A percentile compares a stretch with the other conserved stretches of the same genome.
phyloP scores from a whole-genome alignment of 2,329 filamentous ascomycete genomes.

The Sporothrix schenckii region DNA sequence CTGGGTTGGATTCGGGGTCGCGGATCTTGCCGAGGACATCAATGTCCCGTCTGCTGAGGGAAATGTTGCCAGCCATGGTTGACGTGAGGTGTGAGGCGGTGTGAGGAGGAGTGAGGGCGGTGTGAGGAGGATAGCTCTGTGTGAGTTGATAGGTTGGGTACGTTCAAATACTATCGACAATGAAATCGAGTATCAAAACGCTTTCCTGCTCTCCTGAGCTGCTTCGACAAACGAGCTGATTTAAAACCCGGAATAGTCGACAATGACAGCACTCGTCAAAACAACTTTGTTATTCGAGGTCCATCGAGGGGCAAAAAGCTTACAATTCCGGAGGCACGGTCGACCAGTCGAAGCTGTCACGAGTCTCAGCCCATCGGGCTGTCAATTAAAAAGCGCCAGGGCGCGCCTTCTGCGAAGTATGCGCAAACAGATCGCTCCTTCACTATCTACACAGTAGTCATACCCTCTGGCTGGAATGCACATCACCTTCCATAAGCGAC shows the following conservation, averaged over 20 bases:
- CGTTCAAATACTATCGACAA: not conserved
- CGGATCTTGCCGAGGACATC: conserved; percentile 68
- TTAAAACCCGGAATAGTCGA: not conserved
- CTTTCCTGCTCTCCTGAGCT: not conserved
- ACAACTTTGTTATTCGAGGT: conserved; percentile 7
- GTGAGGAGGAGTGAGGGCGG: not conserved
- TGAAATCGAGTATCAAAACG: not conserved
- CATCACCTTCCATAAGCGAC: conserved; percentile 20
- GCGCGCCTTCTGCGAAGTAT: not conserved
- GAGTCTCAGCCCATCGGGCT: conserved; percentile 3
- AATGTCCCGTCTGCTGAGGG: conserved; percentile 61
- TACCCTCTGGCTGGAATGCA: conserved; percentile 2
- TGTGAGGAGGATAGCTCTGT: not conserved
- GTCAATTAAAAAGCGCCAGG: too few species aligned
- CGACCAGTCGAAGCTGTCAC: not conserved
- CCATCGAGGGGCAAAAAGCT: not conserved
- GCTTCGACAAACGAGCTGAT: not conserved
- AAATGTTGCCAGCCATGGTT: conserved; percentile 38
- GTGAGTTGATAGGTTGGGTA: not conserved
- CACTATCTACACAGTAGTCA: not conserved
- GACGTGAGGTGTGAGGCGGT: too few species aligned
- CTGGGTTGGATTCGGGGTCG: conserved; percentile 65
- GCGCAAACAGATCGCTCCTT: not conserved
- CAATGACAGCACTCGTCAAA: not conserved
- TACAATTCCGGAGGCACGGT: not conserved